Percentiles rank a stretch among this genome's conserved stretches.
Evolutionary conservation across 2,329 filamentous ascomycete species (phyloP).

Genomic region (Onygenales sp.): DNA sequence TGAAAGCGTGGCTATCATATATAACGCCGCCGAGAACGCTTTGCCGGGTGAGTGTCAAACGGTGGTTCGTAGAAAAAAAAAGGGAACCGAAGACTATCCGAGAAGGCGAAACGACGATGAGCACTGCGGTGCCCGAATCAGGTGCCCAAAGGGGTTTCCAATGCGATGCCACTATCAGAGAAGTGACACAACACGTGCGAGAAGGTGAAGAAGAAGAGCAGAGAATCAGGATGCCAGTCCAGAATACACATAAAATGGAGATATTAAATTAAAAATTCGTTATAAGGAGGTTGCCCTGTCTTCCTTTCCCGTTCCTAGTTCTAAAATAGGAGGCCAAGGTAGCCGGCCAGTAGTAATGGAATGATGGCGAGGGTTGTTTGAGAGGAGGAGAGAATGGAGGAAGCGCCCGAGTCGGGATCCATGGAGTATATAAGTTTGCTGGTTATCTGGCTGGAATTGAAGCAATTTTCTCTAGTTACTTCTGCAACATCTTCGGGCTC

Average conservation of each 20-base stretch:
- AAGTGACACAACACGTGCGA: too few relatives aligned
- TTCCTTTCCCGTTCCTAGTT: not conserved
- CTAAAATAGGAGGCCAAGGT: constrained; percentile 10
- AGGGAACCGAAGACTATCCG: too few relatives aligned
- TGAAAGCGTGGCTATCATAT: too few relatives aligned
- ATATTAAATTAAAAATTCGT: not conserved
- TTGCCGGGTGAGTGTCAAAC: too few relatives aligned
- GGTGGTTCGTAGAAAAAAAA: too few relatives aligned
- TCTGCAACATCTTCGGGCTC: constrained; percentile 64
- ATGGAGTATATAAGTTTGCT: constrained; percentile 8
- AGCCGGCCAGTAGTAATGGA: constrained; percentile 18
- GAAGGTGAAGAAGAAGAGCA: too few relatives aligned
- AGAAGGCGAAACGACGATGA: too few relatives aligned
- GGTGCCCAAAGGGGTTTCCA: too few relatives aligned
- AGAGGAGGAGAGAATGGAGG: constrained; percentile 1
- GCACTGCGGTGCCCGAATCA: too few relatives aligned
- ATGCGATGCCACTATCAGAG: too few relatives aligned
- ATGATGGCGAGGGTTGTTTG: constrained; percentile 14
- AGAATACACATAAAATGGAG: not conserved
- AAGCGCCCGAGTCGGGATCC: constrained; percentile 10
- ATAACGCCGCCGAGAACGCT: too few relatives aligned
- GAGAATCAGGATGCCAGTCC: not conserved
- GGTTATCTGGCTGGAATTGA: constrained; percentile 53
- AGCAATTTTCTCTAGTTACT: constrained; percentile 77
- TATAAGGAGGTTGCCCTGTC: not conserved